phyloP scores from a whole-genome alignment of 371 early-diverging fungal genomes.

The Mortierella sp. region DNA sequence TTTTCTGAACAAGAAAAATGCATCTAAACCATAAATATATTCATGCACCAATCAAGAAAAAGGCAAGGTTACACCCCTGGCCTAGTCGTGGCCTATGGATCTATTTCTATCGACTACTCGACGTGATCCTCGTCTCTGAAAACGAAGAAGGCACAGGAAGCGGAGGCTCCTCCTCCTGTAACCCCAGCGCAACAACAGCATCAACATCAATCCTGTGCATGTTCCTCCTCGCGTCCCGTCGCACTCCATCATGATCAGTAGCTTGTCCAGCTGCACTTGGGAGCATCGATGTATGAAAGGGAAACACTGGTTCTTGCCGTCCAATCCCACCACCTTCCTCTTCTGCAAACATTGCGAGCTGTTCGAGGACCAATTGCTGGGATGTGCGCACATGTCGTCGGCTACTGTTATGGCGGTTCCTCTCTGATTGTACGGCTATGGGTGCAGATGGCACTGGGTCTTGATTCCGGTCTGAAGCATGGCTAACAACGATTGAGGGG shows the following conservation, averaged over 20 bases:
- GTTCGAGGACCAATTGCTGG: background rate
- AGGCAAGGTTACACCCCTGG: too few species aligned
- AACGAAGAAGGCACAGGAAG: background rate
- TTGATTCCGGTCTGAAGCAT: background rate
- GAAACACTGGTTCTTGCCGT: background rate
- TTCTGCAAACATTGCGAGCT: background rate
- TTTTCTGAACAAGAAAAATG: too few species aligned
- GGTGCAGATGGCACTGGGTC: background rate
- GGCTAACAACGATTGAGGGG: background rate
- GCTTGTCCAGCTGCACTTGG: background rate
- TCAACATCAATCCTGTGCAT: too few species aligned
- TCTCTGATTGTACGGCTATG: background rate
- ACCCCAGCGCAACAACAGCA: background rate
- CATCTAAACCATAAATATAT: background rate
- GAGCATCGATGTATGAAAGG: background rate
- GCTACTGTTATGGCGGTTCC: background rate
- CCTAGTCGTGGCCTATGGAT: too few species aligned
- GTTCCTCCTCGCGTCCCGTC: background rate
- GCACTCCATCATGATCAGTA: background rate
- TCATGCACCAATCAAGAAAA: background rate
- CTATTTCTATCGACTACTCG: background rate
- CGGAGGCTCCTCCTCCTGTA: background rate
- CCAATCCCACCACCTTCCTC: background rate
- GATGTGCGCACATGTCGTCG: conserved; percentile 2
- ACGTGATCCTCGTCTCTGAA: background rate